Evolutionary conservation across 192 early-diverging fungal genomes (phyloP).

Genomic region (Rhizoclosmatium globosum): DNA sequence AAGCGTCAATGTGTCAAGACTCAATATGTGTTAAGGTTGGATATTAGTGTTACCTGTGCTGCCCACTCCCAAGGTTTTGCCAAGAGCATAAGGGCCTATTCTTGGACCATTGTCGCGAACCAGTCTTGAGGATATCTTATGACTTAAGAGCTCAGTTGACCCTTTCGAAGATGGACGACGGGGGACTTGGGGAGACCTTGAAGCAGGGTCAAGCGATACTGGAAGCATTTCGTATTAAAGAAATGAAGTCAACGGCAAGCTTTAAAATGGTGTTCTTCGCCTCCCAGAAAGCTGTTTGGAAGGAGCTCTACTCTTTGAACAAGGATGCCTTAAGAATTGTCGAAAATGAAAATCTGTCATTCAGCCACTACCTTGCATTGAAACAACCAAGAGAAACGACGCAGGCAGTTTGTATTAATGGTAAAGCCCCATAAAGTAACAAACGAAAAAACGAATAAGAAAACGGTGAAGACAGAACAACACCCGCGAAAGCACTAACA

Average conservation of each 20-base stretch:
- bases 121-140: neutral
- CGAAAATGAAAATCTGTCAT: neutral
- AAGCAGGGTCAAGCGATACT: neutral
- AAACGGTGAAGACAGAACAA: too few species aligned
- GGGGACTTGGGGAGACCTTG: neutral
- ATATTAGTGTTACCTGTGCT: slow-evolving; percentile 54
- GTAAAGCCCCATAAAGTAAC: too few species aligned
- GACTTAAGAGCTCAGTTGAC: neutral
- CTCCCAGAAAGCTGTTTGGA: too few species aligned
- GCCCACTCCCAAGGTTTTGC: slow-evolving; percentile 64
- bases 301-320: too few species aligned
- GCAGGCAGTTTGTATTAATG: too few species aligned
- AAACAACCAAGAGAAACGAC: too few species aligned
- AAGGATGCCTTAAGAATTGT: neutral
- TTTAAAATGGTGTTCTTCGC: too few species aligned
- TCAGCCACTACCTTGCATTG: too few species aligned
- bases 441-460: too few species aligned
- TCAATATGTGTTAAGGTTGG: neutral
- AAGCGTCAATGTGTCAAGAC: neutral
- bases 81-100: slow-evolving; percentile 62
- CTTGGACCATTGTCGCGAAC: slow-evolving; percentile 12
- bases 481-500: too few species aligned
- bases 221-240: neutral
- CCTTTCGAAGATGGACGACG: neutral
- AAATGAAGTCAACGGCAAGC: too few species aligned